Evolutionary conservation across 2,329 filamentous ascomycete species (phyloP).

Genomic region (Lachnellula subtilissima): DNA sequence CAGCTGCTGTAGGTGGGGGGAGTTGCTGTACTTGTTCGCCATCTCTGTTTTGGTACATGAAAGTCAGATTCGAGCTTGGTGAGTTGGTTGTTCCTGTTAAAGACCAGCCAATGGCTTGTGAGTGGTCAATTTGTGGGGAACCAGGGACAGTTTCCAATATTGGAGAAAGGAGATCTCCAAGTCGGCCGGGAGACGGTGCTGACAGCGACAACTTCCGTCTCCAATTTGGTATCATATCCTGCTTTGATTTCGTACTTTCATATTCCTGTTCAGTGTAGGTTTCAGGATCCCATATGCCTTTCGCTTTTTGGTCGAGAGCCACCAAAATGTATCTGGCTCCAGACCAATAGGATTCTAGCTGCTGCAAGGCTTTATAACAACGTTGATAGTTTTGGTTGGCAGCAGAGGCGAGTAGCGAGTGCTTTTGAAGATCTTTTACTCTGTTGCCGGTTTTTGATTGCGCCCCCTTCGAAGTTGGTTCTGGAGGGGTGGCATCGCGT

Average conservation of each 20-base stretch:
- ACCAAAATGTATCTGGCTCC: constrained; percentile 84
- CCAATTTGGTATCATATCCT: constrained; percentile 37
- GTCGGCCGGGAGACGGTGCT: constrained; percentile 15
- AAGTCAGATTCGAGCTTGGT: constrained; percentile 74
- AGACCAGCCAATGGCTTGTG: constrained; percentile 71
- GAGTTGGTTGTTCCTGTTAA: constrained; percentile 85
- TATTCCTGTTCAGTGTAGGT: constrained; percentile 66
- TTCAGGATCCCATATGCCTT: constrained; percentile 76
- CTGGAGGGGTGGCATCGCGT: constrained; percentile 39
- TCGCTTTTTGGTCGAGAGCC: constrained; percentile 79
- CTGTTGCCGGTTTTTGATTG: constrained; percentile 23
- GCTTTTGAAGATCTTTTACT: constrained; percentile 43
- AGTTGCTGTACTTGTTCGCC: constrained; percentile 12
- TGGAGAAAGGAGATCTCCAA: constrained; percentile 37
- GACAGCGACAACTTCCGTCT: constrained; percentile 24
- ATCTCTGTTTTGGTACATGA: constrained; percentile 54
- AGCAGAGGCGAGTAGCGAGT: constrained; percentile 72
- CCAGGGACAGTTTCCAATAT: constrained; percentile 43
- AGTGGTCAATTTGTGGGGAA: constrained; percentile 41
- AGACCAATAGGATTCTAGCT: constrained; percentile 80
- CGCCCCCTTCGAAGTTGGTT: neutral
- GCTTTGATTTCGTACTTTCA: constrained; percentile 61
- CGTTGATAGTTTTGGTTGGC: constrained; percentile 84
- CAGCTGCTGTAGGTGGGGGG: constrained; percentile 39
- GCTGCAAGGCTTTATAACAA: constrained; percentile 78